These are phyloP conservation scores for Mucor indicus DNA, from an alignment of 371 early-diverging fungal species.

Conservation along the genomic window DNA sequence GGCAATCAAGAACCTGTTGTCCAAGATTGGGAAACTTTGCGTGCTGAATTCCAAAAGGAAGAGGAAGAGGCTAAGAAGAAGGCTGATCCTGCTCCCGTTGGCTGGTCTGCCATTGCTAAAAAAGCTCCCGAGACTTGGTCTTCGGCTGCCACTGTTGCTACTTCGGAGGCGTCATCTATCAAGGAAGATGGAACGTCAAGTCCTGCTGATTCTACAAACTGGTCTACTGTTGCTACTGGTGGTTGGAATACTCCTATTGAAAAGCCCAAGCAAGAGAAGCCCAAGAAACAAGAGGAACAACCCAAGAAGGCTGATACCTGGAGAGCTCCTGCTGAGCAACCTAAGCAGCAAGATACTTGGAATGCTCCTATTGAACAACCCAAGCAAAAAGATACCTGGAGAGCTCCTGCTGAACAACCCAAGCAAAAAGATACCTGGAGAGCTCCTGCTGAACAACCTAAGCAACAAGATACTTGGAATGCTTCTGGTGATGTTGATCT, in stretches of 20 bases:
- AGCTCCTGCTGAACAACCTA: background rate
- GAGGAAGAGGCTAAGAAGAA: background rate
- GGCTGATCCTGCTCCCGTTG: background rate
- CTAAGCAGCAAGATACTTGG: background rate
- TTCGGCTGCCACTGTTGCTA: background rate
- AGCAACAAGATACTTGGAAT: no score
- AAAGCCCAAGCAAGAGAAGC: background rate
- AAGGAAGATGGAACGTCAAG: background rate
- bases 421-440: background rate
- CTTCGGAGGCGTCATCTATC: background rate
- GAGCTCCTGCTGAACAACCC: background rate
- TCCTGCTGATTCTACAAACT: background rate
- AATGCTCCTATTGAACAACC: background rate
- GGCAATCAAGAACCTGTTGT: background rate
- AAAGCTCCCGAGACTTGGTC: background rate
- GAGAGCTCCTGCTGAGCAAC: background rate
- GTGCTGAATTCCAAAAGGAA: slow-evolving; percentile 2
- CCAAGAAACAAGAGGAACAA: no score
- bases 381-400: background rate
- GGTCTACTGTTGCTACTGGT: slow-evolving; percentile 4
- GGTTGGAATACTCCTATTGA: background rate
- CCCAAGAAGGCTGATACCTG: background rate
- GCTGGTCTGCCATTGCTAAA: slow-evolving; percentile 7
- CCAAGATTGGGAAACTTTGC: slow-evolving; percentile 9
- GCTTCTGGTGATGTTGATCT: no score